phyloP scores from a whole-genome alignment of 805 yeast genomes.

The Allodekkera sacchari region DNA sequence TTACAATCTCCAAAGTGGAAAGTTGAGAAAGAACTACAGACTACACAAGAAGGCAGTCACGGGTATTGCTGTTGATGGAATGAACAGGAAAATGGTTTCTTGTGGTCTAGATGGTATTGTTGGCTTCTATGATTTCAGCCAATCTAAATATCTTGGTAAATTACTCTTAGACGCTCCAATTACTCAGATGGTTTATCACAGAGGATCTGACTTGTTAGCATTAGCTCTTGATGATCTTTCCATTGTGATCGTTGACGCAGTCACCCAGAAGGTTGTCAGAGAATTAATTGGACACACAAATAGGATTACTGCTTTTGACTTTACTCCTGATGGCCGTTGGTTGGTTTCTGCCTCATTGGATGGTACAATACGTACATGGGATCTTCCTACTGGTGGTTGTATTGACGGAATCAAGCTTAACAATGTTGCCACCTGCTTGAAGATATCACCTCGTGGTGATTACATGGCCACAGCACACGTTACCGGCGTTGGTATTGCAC shows the following conservation, averaged over 20 bases:
- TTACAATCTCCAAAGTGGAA: constrained; percentile 90
- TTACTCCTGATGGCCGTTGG: constrained; percentile 96
- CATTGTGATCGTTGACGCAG: constrained; percentile 73
- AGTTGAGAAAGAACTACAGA: constrained; percentile 57
- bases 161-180: constrained; percentile 68
- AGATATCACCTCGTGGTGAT: constrained; percentile 83
- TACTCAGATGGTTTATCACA: constrained; percentile 69
- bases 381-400: constrained; percentile 93
- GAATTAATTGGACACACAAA: constrained; percentile 84
- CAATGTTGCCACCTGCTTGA: constrained; percentile 71
- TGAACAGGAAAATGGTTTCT: constrained; percentile 82
- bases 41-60: constrained; percentile 76
- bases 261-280: constrained; percentile 77
- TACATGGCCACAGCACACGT: constrained; percentile 90
- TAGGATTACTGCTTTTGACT: constrained; percentile 79
- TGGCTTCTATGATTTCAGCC: constrained; percentile 78
- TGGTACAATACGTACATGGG: constrained; percentile 91
- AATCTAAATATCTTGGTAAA: constrained; percentile 58
- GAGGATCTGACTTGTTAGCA: constrained; percentile 77
- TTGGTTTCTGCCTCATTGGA: constrained; percentile 76
- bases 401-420: constrained; percentile 82
- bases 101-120: constrained; percentile 84
- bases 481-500: constrained; percentile 75
- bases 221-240: constrained; percentile 81
- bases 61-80: constrained; percentile 82